phyloP scores from a whole-genome alignment of 2,329 filamentous ascomycete genomes.

The Blumeria hordei region DNA sequence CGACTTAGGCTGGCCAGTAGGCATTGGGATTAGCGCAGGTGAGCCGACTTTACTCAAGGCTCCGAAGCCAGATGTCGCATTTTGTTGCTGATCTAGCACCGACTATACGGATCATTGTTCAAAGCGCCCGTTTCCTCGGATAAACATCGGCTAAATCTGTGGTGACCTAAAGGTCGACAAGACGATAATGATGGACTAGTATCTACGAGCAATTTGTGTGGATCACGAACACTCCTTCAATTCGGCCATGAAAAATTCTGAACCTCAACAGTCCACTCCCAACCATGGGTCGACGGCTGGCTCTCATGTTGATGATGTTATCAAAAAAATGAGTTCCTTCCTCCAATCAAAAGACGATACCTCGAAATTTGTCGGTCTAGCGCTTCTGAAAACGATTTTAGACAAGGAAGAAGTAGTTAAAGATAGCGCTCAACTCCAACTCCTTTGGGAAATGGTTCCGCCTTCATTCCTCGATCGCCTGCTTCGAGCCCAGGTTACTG shows the following conservation, averaged over 20 bases:
- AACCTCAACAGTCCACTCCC: background rate
- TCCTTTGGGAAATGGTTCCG: slow-evolving; percentile 34
- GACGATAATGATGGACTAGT: too few relatives aligned
- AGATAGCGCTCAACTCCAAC: slow-evolving; percentile 21
- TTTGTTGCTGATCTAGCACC: background rate
- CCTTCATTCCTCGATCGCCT: slow-evolving; percentile 39
- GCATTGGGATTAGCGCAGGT: background rate
- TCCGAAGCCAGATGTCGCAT: background rate
- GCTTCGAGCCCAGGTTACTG: slow-evolving; percentile 25
- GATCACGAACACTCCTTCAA: background rate
- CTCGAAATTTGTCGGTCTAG: slow-evolving; percentile 41
- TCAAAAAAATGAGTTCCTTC: slow-evolving; percentile 28
- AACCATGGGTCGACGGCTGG: background rate
- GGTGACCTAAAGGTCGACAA: background rate
- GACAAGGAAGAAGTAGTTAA: slow-evolving; percentile 30
- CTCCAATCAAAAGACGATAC: slow-evolving; percentile 39
- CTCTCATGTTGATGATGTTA: slow-evolving; percentile 1
- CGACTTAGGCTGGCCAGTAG: background rate
- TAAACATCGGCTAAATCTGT: background rate
- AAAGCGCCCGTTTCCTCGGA: background rate
- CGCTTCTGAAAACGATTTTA: slow-evolving; percentile 38
- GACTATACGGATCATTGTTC: too few relatives aligned
- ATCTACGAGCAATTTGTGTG: background rate
- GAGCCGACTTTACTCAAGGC: background rate
- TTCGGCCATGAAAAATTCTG: background rate